Percentiles rank a stretch among this genome's conserved stretches.
phyloP scores from a whole-genome alignment of 148 eudicot genomes.

The Silene uniflora region DNA sequence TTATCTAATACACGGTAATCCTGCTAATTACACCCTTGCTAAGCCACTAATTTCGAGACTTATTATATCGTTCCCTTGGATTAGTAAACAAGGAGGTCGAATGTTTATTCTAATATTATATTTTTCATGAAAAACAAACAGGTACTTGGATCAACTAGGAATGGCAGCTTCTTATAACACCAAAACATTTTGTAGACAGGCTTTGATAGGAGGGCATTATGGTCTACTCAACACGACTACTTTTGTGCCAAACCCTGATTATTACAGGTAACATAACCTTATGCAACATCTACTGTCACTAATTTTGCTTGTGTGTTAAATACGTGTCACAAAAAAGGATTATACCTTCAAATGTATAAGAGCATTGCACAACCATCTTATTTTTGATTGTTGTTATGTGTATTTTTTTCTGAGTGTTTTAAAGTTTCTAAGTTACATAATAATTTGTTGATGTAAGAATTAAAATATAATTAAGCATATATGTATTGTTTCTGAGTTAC shows the following conservation, averaged over 20 bases:
- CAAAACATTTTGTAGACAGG: slow-evolving; percentile 75
- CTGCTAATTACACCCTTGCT: neutral
- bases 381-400: too few species aligned
- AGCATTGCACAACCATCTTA: too few species aligned
- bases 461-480: too few species aligned
- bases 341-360: too few species aligned
- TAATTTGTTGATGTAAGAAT: too few species aligned
- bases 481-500: too few species aligned
- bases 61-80: too few species aligned
- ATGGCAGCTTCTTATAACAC: slow-evolving; percentile 63
- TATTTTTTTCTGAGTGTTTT: too few species aligned
- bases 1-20: neutral
- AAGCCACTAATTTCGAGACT: neutral
- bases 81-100: neutral
- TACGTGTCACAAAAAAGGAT: too few species aligned
- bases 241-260: slow-evolving; percentile 73
- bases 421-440: too few species aligned
- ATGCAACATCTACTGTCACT: neutral
- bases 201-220: slow-evolving; percentile 70
- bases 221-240: slow-evolving; percentile 59
- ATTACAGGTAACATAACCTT: slow-evolving; percentile 46
- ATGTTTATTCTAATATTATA: neutral
- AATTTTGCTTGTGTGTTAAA: too few species aligned
- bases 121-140: slow-evolving; percentile 11
- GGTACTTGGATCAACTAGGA: slow-evolving; percentile 86